Conservation (phyloP, 345 rosid genomes). For the Aquilaria yunnanensis region DNA sequence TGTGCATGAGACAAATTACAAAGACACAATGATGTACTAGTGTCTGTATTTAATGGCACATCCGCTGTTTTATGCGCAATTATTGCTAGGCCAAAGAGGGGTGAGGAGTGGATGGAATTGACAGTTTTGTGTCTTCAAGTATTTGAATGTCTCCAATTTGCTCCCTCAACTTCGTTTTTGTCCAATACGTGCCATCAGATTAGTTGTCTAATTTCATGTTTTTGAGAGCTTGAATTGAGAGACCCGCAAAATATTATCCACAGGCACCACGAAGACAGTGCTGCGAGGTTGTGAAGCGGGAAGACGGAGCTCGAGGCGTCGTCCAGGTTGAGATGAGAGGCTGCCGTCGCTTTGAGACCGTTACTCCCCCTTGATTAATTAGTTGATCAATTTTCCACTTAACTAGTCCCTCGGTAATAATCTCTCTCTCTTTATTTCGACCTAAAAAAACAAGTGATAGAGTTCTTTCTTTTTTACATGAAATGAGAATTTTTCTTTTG, state of each 20-base stretch:
- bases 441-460: too few relatives aligned
- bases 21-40: too few relatives aligned
- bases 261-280: constrained; percentile 90
- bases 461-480: too few relatives aligned
- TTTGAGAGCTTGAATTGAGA: too few relatives aligned
- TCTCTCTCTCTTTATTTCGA: too few relatives aligned
- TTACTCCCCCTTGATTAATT: constrained; percentile 30
- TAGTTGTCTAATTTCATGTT: not conserved
- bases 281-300: constrained; percentile 42
- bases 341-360: constrained; percentile 54
- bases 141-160: too few relatives aligned
- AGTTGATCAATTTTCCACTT: too few relatives aligned
- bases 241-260: not conserved
- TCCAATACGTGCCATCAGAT: constrained; percentile 1
- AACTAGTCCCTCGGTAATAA: too few relatives aligned
- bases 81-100: not conserved
- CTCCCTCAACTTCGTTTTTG: not conserved
- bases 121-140: not conserved
- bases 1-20: too few relatives aligned
- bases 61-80: constrained; percentile 16
- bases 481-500: too few relatives aligned
- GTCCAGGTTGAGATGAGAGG: constrained; percentile 54
- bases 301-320: constrained; percentile 12
- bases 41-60: too few relatives aligned
- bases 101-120: not conserved